Evolutionary conservation across 257 asterid species (phyloP), one percentile per base, ranked within the genome.

Genomic region (Paulownia fortunei): DNA sequence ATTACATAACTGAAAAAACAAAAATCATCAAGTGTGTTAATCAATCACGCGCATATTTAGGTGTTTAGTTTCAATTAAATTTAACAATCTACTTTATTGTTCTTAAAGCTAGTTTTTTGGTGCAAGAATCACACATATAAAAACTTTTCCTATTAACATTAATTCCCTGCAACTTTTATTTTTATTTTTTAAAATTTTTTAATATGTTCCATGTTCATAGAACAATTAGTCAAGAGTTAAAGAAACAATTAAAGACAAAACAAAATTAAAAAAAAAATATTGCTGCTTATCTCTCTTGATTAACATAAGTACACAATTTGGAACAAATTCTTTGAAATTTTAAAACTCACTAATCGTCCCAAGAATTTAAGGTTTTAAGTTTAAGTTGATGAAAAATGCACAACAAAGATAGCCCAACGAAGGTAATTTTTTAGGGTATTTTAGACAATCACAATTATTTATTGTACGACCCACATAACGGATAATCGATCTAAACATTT

Each of bases 191-290:
- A 19, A 66, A n/a, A n/a, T n/a, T 44, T 44, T 8, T 49, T 30
- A 32, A 69, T 21, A 69, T 8, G n/a, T 49, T 70, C 76, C 19
- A 70, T 63, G 34, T 70, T 70, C 63, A 70, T 49, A 32, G 64
- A 70, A 51, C 49, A 70, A 10, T 4, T 2, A 52, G 32, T 19
- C 10, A 30, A 27, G 26, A 42, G 8, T 41, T 6, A 21, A 66
- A 11, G 6, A 34, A 62, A 66, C 36, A 37, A 2, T 9, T 26
- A 49, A 4, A 2, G 4, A 5, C 10, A 42, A 12, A 2, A 39
- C 42, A 0, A 5, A 36, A 15, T 36, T 15, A 18, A 4, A 16
- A 15, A 32, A 49, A n/a, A n/a, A n/a, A n/a, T n/a, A 8, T 19
- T 26, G 8, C 32, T 5, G 27, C 2, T 30, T 30, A 1, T 30